Base-by-base conservation (phyloP, 306 rosid species). In the Sicyos edulis region DNA sequence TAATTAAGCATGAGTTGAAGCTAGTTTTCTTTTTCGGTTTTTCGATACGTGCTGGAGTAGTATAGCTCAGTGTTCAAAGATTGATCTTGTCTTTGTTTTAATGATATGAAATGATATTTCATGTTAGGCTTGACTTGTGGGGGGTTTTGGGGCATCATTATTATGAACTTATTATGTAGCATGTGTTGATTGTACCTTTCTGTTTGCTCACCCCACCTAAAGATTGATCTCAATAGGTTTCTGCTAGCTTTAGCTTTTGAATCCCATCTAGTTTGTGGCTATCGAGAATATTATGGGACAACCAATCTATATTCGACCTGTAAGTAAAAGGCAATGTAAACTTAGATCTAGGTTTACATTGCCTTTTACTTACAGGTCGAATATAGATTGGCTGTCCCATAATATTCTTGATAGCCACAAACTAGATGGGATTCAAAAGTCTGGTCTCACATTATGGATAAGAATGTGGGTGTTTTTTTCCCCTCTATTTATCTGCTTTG, bases 1-100 rank as follows among this genome's bases (percentile, higher is more conserved):
- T 24, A 15, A 51, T 11, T 32, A 52, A 69, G 73, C 73, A 69
- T 26, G 45, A 69, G 58, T 15, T 69, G 22, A 69, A 68, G 56
- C 24, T 69, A 69, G 73, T 26, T 15, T 15, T n/a, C 59, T 26
- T 49, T 69, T 50, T 32, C 57, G 42, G 29, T 68, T 68, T 22
- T 7, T 68, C 26, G 58, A 68, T 68, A 47, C 73, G 24, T 47
- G 56, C 24, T 69, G 47, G 14, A 22, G 40, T 50, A 57, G 15
- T 26, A 69, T 69, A 49, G 73, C 34, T 50, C 9, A 52, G 59
- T 26, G 45, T 22, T 53, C 16, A 51, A 69, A 21, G 71, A 67
- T 47, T 45, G 55, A 44, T 64, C 26, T 17, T 16, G 56, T 15
- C 57, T 68, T 68, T 13, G 3, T 68, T 66, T 21, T 49, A 68